Base-by-base conservation (phyloP, 2,329 filamentous ascomycete species). In the Penicillium hordei region DNA sequence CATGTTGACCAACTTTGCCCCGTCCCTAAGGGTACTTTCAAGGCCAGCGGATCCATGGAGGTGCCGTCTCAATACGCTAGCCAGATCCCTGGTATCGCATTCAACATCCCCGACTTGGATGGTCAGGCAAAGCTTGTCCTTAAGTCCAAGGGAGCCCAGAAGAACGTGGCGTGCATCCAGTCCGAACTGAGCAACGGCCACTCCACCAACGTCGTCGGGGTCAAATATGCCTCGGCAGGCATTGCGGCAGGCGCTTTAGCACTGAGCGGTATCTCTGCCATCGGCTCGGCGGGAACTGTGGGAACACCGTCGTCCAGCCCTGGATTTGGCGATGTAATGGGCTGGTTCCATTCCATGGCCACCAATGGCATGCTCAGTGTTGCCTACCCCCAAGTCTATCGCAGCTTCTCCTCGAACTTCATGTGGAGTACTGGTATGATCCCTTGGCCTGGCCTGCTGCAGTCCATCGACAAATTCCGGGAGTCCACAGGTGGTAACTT, bases 311-410 rank as follows among this genome's bases (percentile, higher is more conserved):
- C 88, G 12, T 80, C 88, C 40, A 94, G 91, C 66, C 94, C 94
- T 27, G 90, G 88, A 52, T 97, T 97, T 72, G 83, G 82, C 44
- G 91, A 97, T 70, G 87, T 95, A 48, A 83, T 96, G 65, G 87
- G 88, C 60, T 95, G 90, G 85, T 96, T 97, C 75, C 93, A 97
- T 76, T 88, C 89, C 49, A 89, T 97, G 82, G 92, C 94, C 29
- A 89, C 94, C 80, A 97, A 94, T 75, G 93, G 94, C 64, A 97
- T 97, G 94, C 82, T 96, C 73, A 95, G 90, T 59, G 93, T 95
- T 67, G 85, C 88, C 67, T 92, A 96, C 65, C 94, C 94, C 4
- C 81, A 86, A 36, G 86, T 97, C 38, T 97, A 97, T 78, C 86
- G 88, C 65, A 93, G 87, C 73, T 99, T 96, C 76, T 81, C 89